phyloP scores from a whole-genome alignment of 169 alveolate genomes.

The Plasmodium inui region DNA sequence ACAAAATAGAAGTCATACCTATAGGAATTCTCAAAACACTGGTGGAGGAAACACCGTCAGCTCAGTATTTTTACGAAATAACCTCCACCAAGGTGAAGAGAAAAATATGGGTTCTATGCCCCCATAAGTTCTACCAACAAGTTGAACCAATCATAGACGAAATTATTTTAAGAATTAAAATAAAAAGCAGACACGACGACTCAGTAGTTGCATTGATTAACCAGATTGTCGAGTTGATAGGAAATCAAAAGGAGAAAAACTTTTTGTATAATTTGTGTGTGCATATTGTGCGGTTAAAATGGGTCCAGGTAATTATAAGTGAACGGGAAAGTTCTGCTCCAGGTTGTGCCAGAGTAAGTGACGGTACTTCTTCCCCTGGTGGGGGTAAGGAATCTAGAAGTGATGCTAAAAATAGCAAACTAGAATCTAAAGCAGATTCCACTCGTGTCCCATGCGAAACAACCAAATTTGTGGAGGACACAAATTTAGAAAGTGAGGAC shows the following conservation, averaged over 20 bases:
- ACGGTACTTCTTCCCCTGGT: neutral
- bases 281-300: constrained; percentile 68
- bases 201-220: constrained; percentile 10
- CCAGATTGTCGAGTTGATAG: constrained; percentile 42
- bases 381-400: neutral
- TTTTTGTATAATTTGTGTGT: constrained; percentile 67
- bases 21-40: constrained; percentile 74
- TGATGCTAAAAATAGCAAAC: neutral
- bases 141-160: constrained; percentile 56
- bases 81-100: constrained; percentile 61
- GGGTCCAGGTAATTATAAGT: constrained; percentile 25
- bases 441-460: neutral
- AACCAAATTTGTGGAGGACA: neutral
- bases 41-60: constrained; percentile 82
- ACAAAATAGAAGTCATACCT: constrained; percentile 81
- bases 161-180: constrained; percentile 55
- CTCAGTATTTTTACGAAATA: constrained; percentile 81
- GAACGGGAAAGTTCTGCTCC: constrained; percentile 28
- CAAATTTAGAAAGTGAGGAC: neutral
- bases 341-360: neutral
- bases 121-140: constrained; percentile 52
- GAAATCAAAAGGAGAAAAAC: constrained; percentile 34
- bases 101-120: constrained; percentile 69
- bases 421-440: neutral
- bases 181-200: constrained; percentile 31